Conservation (phyloP, 2,329 filamentous ascomycete species). For the Pseudogymnoascus sp. region DNA sequence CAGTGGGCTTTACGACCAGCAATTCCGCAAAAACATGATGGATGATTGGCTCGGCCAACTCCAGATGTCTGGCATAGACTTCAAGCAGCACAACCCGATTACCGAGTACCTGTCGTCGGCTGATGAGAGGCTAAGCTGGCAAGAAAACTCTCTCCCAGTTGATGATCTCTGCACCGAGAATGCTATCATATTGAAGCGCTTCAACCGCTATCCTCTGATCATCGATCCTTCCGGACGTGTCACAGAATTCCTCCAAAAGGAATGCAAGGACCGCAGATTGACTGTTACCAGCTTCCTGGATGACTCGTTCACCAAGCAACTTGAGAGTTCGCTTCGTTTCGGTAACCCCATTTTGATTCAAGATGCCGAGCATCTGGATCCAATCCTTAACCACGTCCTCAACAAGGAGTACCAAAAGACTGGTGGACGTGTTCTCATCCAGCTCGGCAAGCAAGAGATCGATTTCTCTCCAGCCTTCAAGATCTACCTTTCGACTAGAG, state of each 20-base stretch:
- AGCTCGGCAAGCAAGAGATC: slow-evolving; percentile 97
- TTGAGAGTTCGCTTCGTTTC: slow-evolving; percentile 94
- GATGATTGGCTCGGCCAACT: slow-evolving; percentile 97
- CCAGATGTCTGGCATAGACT: slow-evolving; percentile 82
- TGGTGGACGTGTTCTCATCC: slow-evolving; percentile 92
- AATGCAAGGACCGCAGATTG: slow-evolving; percentile 85
- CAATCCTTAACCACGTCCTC: slow-evolving; percentile 94
- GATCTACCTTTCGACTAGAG: slow-evolving; percentile 87
- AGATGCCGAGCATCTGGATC: slow-evolving; percentile 93
- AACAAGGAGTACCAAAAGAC: slow-evolving; percentile 99
- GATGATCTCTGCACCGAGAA: slow-evolving; percentile 98
- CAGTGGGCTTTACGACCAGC: slow-evolving; percentile 93
- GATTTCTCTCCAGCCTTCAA: slow-evolving; percentile 97
- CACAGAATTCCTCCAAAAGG: slow-evolving; percentile 89
- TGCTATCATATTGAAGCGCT: slow-evolving; percentile 91
- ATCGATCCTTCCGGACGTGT: slow-evolving; percentile 95
- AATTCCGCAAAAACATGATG: slow-evolving; percentile 94
- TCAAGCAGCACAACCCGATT: slow-evolving; percentile 87
- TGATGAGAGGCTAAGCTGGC: slow-evolving; percentile 91
- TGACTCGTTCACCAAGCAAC: slow-evolving; percentile 94
- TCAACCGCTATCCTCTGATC: slow-evolving; percentile 96
- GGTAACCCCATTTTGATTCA: slow-evolving; percentile 98
- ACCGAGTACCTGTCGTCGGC: slow-evolving; percentile 96
- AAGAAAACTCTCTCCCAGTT: slow-evolving; percentile 85
- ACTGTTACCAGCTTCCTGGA: slow-evolving; percentile 98